phyloP scores from a whole-genome alignment of 1,139 yeast genomes.

The Pneumocystis oryctolagi region DNA sequence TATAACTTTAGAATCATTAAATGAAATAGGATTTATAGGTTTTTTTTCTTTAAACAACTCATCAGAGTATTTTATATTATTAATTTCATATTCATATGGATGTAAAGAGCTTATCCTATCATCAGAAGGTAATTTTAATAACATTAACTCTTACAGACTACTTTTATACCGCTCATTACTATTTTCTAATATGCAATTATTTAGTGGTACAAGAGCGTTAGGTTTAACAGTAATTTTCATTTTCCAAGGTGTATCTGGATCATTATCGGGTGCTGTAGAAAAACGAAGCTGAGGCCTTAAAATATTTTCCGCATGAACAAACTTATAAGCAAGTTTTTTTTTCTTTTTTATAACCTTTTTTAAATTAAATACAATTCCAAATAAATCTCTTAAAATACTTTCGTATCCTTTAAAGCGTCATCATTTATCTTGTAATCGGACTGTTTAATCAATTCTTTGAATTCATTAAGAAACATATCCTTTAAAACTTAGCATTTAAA shows the following conservation, averaged over 20 bases:
- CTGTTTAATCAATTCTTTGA: slow-evolving; percentile 15
- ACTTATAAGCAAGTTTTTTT: slow-evolving; percentile 13
- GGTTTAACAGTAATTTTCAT: slow-evolving; percentile 49
- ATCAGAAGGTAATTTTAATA: background rate
- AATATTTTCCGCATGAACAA: slow-evolving; percentile 28
- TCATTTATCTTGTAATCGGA: background rate
- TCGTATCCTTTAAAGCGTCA: background rate
- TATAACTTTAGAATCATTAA: slow-evolving; percentile 49
- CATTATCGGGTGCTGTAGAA: slow-evolving; percentile 46
- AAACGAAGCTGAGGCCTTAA: slow-evolving; percentile 64
- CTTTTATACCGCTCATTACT: background rate
- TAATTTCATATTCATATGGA: slow-evolving; percentile 72
- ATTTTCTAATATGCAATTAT: slow-evolving; percentile 20
- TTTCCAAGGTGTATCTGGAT: slow-evolving; percentile 54
- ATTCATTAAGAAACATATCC: slow-evolving; percentile 48
- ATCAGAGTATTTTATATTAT: slow-evolving; percentile 53
- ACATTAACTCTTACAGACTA: background rate
- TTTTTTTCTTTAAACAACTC: slow-evolving; percentile 33
- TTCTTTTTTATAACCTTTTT: slow-evolving; percentile 6
- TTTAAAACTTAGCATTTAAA: slow-evolving; percentile 1
- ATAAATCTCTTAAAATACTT: background rate
- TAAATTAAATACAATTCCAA: background rate
- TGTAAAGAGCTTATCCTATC: slow-evolving; percentile 32
- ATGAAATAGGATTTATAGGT: slow-evolving; percentile 45
- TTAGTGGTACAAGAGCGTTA: slow-evolving; percentile 42